Base-by-base conservation (phyloP, 148 eudicot species). In the Diospyros lotus region DNA sequence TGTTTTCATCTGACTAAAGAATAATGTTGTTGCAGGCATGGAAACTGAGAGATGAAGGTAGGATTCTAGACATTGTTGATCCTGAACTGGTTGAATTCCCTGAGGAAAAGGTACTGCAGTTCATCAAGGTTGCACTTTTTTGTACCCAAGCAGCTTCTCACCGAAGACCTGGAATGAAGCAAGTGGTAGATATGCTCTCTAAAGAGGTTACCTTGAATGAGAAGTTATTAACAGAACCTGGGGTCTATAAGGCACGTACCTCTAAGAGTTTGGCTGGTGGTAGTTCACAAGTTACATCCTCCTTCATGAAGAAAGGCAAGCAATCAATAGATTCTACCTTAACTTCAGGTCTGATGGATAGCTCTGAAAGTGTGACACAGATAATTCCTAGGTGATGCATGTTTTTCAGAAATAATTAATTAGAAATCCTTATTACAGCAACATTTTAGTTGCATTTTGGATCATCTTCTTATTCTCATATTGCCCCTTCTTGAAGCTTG, bases 101-200 rank as follows among this genome's bases (percentile, higher is more conserved):
- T 7, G 74, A 82, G 45, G 86, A 82, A 13, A 84, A 80, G 75
- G 71, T 85, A 46, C 38, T 75, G 53, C 81, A 85, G 12, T 88
- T 85, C 72, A 77, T 85, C 15, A 81, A 85, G 59, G 81, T 88
- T 61, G 94, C 92, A 1, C 80, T 90, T 17, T 85, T 77, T 53
- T 90, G 94, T 66, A 83, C 88, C 42, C 92, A 90, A 83, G 85
- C 75, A 28, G 75, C 85, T 80, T 46, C 94, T 15, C 73, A 74
- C 51, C 88, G 79, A 44, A 80, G 92, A 81, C 94, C 92, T 1
- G 75, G 71, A 45, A 88, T 90, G 92, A 83, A 82, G 9, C 87
- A 90, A 83, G 92, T 86, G 71, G 74, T 85, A 74, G 76, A 75
- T 45, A 90, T 88, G 94, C 90, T 90, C 9, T 76, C 87, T 0